Percentiles rank a stretch among this genome's conserved stretches.
Conservation (phyloP, 495 filamentous ascomycete genomes). For the Neurospora sp. region DNA sequence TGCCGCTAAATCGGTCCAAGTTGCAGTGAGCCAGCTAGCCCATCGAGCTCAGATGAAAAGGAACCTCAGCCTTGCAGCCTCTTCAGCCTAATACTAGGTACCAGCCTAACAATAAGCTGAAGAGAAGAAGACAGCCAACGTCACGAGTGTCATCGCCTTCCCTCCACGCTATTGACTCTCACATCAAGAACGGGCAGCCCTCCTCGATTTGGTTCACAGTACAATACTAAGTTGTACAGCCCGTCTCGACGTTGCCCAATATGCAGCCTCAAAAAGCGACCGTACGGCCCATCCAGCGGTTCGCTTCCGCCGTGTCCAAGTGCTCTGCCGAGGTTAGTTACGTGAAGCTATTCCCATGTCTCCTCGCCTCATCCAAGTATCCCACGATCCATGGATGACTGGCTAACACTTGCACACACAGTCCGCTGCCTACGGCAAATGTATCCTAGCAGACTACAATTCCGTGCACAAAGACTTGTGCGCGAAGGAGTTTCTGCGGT, state of each 20-base stretch:
- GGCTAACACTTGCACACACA: no score
- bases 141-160: background rate
- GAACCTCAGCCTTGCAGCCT: background rate
- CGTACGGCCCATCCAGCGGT: constrained; percentile 72
- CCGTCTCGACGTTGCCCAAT: no score
- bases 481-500: constrained; percentile 66
- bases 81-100: background rate
- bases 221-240: no score
- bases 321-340: constrained; percentile 83
- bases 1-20: background rate
- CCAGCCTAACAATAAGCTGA: background rate
- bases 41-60: background rate
- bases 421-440: constrained; percentile 63
- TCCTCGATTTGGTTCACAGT: no score
- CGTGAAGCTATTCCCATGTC: constrained; percentile 2
- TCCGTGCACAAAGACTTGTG: constrained; percentile 89
- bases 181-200: no score
- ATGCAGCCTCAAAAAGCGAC: constrained; percentile 14
- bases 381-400: no score
- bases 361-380: no score
- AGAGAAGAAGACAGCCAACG: background rate
- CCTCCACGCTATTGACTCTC: no score
- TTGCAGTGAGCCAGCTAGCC: background rate
- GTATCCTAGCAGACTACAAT: constrained; percentile 83
- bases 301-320: constrained; percentile 72